phyloP scores from a whole-genome alignment of 2,329 filamentous ascomycete species.

The Fusarium decemcellulare region DNA sequence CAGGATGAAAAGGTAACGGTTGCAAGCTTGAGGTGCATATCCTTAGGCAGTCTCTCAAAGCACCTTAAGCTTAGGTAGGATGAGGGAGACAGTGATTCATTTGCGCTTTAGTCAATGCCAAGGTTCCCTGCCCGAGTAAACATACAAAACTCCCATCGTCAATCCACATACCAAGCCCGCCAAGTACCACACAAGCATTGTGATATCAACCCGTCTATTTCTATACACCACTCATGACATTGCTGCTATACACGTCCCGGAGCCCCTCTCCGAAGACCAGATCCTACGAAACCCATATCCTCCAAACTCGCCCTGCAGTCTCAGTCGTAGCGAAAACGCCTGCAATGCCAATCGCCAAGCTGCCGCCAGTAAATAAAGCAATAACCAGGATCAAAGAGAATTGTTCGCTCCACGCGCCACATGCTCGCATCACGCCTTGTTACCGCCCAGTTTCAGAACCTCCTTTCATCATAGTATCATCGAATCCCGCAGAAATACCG shows the following conservation, averaged over 20 bases:
- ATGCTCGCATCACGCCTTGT: constrained; percentile 19
- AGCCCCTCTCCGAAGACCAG: constrained; percentile 33
- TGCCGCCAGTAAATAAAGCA: constrained; percentile 23
- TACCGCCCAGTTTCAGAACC: constrained; percentile 30
- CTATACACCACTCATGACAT: constrained; percentile 39
- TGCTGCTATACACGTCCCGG: constrained; percentile 35
- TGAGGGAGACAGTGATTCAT: not conserved
- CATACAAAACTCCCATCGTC: not conserved
- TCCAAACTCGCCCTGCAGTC: constrained; percentile 8
- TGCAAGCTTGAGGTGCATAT: not conserved
- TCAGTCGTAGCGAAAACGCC: constrained; percentile 27
- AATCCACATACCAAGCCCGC: not conserved
- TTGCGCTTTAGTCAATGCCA: not conserved
- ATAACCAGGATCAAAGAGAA: constrained; percentile 24
- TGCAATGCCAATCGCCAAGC: constrained; percentile 25
- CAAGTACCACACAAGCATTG: constrained; percentile 1
- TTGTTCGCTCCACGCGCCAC: constrained; percentile 29
- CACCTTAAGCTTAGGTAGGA: too few species aligned
- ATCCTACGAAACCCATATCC: constrained; percentile 16
- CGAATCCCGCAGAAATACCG: constrained; percentile 29
- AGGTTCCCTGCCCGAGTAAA: not conserved
- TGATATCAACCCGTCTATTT: constrained; percentile 40
- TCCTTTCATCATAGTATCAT: constrained; percentile 20
- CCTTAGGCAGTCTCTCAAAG: not conserved
- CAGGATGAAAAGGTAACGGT: not conserved